Evolutionary conservation across 495 filamentous ascomycete genomes (phyloP), one percentile per base, ranked within the genome.

Genomic region (Penicillium paxilli): DNA sequence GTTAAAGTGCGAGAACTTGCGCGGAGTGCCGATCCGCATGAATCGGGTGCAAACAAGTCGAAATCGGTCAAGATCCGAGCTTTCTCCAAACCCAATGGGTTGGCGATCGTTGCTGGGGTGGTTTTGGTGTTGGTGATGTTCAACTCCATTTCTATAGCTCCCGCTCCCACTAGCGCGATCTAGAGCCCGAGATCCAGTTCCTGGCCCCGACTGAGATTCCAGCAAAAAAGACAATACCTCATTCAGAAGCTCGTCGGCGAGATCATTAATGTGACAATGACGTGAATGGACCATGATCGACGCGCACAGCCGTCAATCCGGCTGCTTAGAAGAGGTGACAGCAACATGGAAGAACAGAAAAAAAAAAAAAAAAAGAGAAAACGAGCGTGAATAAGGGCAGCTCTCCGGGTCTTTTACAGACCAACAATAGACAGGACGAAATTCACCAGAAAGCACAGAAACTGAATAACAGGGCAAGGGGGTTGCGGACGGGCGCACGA

Each of bases 11-110:
- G 79, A 65, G 55, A 85, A 88, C 55, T 82, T 81, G 53, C 82
- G 78, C 2, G 83, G 75, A 10, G 84, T 82, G 22, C 79, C 83
- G 25, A 87, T 74, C 25, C 80, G 80, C 51, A 79, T 77, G 69
- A 89, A 89, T 24, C 81, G 69, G 51, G 67, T 77, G 68, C 85
- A 88, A 9, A 83, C 76, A 12, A 84, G 76, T 57, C 87, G 69
- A 62, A 87, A 84, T 46, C 68, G 66, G 55, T 73, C 70, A 22
- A 79, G 58, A 40, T 78, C 74, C 2, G 65, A 66, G 23, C 48
- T 48, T 51, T 78, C 75, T 19, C 69, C 72, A 41, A 60, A 56
- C 19, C 45, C 44, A 50, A 57, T 48, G 20, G 26, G 9, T 24
- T 47, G 17, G 35, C 23, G 24, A 24, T 54, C 44, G 14, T 21